Conservation (phyloP, 495 filamentous ascomycete species). For the Chaetomium fimeti region DNA sequence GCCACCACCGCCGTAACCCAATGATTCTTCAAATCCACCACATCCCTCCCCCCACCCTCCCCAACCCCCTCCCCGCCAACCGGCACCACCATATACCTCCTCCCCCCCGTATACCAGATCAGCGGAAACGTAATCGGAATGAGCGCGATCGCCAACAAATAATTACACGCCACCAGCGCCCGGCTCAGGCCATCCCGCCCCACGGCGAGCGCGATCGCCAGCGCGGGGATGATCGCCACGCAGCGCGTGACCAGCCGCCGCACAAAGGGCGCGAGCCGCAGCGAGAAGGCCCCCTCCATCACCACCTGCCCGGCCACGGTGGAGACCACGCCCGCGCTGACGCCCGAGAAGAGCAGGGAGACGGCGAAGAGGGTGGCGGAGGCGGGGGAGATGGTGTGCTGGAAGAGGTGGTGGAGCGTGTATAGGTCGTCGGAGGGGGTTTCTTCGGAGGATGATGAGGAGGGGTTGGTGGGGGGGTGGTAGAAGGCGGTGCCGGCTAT, state of each 20-base stretch:
- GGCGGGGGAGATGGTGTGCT: background rate
- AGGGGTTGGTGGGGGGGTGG: slow-evolving; percentile 56
- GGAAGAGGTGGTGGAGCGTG: background rate
- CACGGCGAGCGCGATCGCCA: slow-evolving; percentile 73
- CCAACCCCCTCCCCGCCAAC: background rate
- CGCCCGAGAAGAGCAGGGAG: background rate
- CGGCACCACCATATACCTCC: background rate
- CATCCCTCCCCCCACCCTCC: background rate
- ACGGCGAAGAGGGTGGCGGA: background rate
- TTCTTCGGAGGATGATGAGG: slow-evolving; percentile 42
- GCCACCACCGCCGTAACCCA: background rate
- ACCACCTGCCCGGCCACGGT: background rate
- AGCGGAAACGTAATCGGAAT: background rate
- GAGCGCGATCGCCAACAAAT: background rate
- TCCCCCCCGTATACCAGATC: background rate
- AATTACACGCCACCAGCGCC: slow-evolving; percentile 10
- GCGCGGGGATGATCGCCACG: slow-evolving; percentile 72
- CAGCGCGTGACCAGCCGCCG: slow-evolving; percentile 53
- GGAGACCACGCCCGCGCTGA: background rate
- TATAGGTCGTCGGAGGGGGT: background rate
- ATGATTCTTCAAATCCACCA: background rate
- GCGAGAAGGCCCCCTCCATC: background rate
- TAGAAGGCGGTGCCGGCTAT: slow-evolving; percentile 79
- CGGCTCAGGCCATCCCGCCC: slow-evolving; percentile 15
- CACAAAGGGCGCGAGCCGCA: slow-evolving; percentile 42